phyloP scores from a whole-genome alignment of 129 eudicot genomes.

The Centrapalus pauciflorus region DNA sequence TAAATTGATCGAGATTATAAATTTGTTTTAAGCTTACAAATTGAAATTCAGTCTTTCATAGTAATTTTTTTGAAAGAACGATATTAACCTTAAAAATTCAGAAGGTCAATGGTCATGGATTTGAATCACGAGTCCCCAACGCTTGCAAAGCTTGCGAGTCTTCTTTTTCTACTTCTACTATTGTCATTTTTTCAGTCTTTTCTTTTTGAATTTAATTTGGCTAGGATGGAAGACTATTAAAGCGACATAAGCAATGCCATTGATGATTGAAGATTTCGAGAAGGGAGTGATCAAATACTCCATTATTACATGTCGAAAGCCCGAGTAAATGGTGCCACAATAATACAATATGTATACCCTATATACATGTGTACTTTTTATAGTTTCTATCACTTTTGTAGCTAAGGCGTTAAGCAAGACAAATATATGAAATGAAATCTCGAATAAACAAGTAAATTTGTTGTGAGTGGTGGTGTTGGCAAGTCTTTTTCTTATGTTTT shows the following conservation, averaged over 20 bases:
- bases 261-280: constrained; percentile 82
- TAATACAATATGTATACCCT: neutral
- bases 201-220: neutral
- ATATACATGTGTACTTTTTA: constrained; percentile 11
- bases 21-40: too few species aligned
- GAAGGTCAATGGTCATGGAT: too few species aligned
- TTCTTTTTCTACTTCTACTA: neutral
- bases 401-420: constrained; percentile 4
- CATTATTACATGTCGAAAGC: constrained; percentile 67
- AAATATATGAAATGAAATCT: neutral
- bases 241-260: constrained; percentile 80
- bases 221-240: constrained; percentile 89
- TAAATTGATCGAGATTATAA: too few species aligned
- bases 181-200: neutral
- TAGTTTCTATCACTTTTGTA: constrained; percentile 18
- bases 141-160: too few species aligned
- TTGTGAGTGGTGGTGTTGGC: too few species aligned
- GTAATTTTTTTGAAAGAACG: too few species aligned
- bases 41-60: too few species aligned
- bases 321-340: constrained; percentile 13
- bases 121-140: too few species aligned
- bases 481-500: too few species aligned
- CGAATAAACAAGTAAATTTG: neutral
- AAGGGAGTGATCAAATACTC: constrained; percentile 78
- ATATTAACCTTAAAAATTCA: too few species aligned